Evolutionary conservation across 305 asterid genomes (phyloP).

Genomic region (Fraxinus paxiana): DNA sequence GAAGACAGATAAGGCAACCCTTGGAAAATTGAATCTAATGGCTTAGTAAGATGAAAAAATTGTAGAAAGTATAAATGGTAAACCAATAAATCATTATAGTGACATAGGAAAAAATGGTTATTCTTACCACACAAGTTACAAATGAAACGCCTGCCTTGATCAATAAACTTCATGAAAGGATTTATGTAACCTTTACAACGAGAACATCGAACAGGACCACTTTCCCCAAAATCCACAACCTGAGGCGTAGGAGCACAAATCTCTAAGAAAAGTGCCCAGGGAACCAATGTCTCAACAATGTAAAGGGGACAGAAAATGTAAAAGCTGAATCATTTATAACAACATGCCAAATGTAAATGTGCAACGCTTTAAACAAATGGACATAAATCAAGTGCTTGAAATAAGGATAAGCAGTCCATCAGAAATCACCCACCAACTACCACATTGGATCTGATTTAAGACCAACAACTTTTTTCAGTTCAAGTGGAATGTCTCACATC

Average conservation of each 20-base stretch:
- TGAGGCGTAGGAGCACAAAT: conserved; percentile 16
- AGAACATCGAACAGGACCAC: conserved; percentile 98
- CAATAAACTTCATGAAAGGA: conserved; percentile 92
- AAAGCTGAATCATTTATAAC: neutral
- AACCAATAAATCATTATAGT: neutral
- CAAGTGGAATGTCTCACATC: neutral
- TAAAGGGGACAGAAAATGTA: neutral
- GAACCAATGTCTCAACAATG: neutral
- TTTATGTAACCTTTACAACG: conserved; percentile 97
- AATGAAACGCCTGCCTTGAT: conserved; percentile 88
- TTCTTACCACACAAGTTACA: conserved; percentile 95
- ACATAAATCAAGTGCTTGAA: neutral
- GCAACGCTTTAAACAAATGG: neutral
- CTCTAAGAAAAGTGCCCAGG: neutral
- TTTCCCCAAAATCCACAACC: conserved; percentile 98
- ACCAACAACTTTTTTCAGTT: neutral
- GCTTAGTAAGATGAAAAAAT: neutral
- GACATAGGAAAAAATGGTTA: neutral
- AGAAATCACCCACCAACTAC: neutral
- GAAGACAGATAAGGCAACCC: neutral
- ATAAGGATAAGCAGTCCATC: neutral
- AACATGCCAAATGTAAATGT: neutral
- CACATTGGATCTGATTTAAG: neutral
- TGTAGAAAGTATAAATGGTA: neutral
- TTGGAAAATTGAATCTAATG: neutral